Percentiles rank a stretch among this genome's conserved stretches.
These are phyloP conservation scores for Pseudevernia furfuracea DNA, from an alignment of 495 filamentous ascomycete genomes.

Conservation along the genomic window DNA sequence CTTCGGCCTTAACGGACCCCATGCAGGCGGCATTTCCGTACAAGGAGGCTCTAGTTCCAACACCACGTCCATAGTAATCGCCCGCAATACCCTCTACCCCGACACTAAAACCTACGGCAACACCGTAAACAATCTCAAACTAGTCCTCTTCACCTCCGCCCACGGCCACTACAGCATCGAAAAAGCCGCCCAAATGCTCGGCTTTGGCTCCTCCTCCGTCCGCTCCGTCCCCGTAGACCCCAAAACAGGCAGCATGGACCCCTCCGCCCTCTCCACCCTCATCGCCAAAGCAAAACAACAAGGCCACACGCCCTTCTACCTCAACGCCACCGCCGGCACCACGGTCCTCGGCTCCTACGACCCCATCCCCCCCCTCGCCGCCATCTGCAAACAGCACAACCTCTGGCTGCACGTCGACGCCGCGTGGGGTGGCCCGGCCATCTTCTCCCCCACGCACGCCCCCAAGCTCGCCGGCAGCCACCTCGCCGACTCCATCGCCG, in stretches of 20 bases:
- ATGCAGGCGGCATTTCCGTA: constrained; percentile 78
- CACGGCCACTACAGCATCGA: constrained; percentile 95
- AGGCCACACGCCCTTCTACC: constrained; percentile 80
- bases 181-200: constrained; percentile 81
- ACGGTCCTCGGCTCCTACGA: constrained; percentile 90
- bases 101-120: constrained; percentile 66
- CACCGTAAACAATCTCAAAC: constrained; percentile 36
- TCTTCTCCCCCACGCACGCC: constrained; percentile 61
- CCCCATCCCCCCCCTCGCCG: constrained; percentile 62
- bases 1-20: constrained; percentile 65
- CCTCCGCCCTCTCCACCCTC: constrained; percentile 52
- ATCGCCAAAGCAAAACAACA: constrained; percentile 50
- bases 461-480: constrained; percentile 61
- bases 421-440: constrained; percentile 79
- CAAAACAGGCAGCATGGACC: constrained; percentile 59
- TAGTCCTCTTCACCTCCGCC: constrained; percentile 79
- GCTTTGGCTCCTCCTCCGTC: constrained; percentile 68
- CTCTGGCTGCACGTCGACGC: constrained; percentile 91
- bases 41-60: constrained; percentile 84
- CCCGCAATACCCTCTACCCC: constrained; percentile 78
- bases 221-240: constrained; percentile 67
- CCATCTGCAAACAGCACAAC: constrained; percentile 59
- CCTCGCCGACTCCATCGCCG: constrained; percentile 67
- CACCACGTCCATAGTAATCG: constrained; percentile 78
- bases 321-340: constrained; percentile 91